Evolutionary conservation across 108 stramenopile species (phyloP), one percentile per base, ranked within the genome.

Genomic region (Cyclotella atomus): DNA sequence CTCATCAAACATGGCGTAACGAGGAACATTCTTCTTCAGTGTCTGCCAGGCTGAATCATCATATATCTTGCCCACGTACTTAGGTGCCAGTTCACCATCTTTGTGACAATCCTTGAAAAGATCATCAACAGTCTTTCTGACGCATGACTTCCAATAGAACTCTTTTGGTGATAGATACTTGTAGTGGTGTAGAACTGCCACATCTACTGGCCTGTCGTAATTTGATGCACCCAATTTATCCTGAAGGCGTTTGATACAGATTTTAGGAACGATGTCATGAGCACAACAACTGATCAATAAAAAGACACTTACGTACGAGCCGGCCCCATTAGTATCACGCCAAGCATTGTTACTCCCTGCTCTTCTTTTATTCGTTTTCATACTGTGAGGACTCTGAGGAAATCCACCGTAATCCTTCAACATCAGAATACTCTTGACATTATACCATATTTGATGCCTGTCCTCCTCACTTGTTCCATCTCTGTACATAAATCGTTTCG

Each of bases 401-500:
- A 66, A 68, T 7, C 25, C 21, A 12, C 68, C 75, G 29, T 69
- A 68, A 46, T 76, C 67, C 28, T 50, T 30, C 29, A 76, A 62
- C 44, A 57, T 76, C 59, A 76, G 24, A 34, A 68, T 61, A 2
- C 45, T 32, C 59, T 76, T 76, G 45, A 76, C 75, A 34, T 27
- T 44, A 19, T 20, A 21, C 73, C 73, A 65, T 17, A 44, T 24
- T 8, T 24, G 27, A 24, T 74, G 73, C 44, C 55, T 54, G 52
- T 65, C 65, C 17, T 28, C 17, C 16, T 43, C 54, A 36, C 14
- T 21, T 21, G 5, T 28, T 15, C 61, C 75, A 43, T 83, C 82
- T 16, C 83, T 44, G 41, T 77, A 79, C 45, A 74, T 69, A 59
- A 87, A 87, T 19, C 87, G 66, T 55, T 88, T 88, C 30, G 81